Evolutionary conservation across 2,329 filamentous ascomycete species (phyloP), one percentile per base, ranked within the genome.

Genomic region (Trichophyton mentagrophytes): DNA sequence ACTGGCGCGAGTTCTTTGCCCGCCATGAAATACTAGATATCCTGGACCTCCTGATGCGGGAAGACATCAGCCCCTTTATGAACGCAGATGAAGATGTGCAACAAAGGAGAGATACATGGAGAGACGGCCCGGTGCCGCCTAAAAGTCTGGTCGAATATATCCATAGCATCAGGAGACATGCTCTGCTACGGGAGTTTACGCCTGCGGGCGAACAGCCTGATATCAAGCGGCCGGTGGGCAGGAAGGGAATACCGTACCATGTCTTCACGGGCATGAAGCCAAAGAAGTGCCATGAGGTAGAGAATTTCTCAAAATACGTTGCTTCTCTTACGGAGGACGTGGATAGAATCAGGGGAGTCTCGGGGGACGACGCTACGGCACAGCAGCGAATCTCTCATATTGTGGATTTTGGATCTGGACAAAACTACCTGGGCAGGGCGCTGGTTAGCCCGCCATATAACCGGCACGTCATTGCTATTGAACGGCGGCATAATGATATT

Each of bases 231-330:
- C 13, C 60, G 70, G 73, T 51, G 78, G 79, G 61, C 74, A 82
- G 60, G 78, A 82, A 3, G 78, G 80, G 65, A 71, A 69, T 95
- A 22, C 84, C 89, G 1, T 81, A 84, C 57, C 82, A 86, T 66
- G 82, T 96, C 15, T 83, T 88, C 0, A 82, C 95, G 13, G 93
- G 93, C 3, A 99, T 99, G 93, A 95, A 90, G 64, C 83, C 87
- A 17, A 99, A 99, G 73, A 99, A 99, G 74, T 81, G 89, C 0
- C 93, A 99, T 69, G 93, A 99, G 76, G 93, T 97, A 36, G 82
- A 85, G 62, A 85, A 93, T 69, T 96, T 97, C 69, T 88, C 92
- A n/a, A 82, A 82, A 64, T 97, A 92, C 68, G 83, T 97, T 59
- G 82, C 89, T 60, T 79, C 82, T 30, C 80, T 96, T 25, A 79